A percentile compares a stretch with the other conserved stretches of the same genome.
These are phyloP conservation scores for Fusarium siculi DNA, from an alignment of 2,329 filamentous ascomycete species.

Conservation along the genomic window DNA sequence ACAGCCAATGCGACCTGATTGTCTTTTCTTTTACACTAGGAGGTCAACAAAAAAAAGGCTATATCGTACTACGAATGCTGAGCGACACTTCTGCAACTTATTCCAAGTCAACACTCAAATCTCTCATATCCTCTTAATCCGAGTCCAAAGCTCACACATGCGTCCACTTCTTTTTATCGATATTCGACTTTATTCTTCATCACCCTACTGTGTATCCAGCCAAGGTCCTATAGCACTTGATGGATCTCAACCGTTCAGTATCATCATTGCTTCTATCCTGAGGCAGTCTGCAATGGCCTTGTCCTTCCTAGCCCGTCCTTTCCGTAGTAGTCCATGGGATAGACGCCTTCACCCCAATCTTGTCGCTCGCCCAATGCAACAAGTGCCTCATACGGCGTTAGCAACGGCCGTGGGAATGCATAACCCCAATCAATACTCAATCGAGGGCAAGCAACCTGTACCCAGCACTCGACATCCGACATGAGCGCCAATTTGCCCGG, in stretches of 20 bases:
- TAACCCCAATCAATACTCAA: constrained; percentile 99
- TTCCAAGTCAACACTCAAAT: neutral
- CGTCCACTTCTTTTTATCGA: neutral
- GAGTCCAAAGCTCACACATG: neutral
- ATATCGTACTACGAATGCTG: neutral
- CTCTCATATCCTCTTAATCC: neutral
- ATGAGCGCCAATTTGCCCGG: constrained; percentile 95
- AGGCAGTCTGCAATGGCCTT: constrained; percentile 56
- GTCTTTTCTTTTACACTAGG: neutral
- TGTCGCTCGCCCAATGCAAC: constrained; percentile 84
- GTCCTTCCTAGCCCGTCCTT: constrained; percentile 90
- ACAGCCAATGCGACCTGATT: constrained; percentile 49
- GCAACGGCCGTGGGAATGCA: constrained; percentile 85
- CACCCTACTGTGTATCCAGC: neutral
- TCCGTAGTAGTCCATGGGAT: constrained; percentile 99
- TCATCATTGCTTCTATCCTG: constrained; percentile 22
- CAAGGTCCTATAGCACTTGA: neutral
- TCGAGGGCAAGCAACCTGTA: constrained; percentile 96
- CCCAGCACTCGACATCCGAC: constrained; percentile 95
- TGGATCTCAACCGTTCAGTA: constrained; percentile 5
- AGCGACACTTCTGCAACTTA: neutral
- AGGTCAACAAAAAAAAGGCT: neutral
- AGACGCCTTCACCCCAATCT: constrained; percentile 79
- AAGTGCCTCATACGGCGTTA: constrained; percentile 95
- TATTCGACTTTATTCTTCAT: neutral